Evolutionary conservation across 2,329 filamentous ascomycete species (phyloP).

Genomic region (Calonectria fujianensis): DNA sequence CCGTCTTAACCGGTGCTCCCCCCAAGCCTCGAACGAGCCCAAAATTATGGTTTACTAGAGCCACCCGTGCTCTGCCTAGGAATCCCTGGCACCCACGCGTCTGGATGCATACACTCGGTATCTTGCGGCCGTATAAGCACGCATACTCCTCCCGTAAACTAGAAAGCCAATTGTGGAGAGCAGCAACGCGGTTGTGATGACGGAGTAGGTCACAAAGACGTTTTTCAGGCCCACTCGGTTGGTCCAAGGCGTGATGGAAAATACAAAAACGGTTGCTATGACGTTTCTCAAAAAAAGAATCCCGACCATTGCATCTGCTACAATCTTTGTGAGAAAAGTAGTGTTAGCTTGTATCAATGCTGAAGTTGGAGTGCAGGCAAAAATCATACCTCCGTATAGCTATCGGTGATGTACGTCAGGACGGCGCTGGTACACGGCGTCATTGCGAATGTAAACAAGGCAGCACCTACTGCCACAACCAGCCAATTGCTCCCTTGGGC

Average conservation of each 20-base stretch:
- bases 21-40: neutral
- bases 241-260: conserved; percentile 63
- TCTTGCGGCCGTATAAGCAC: conserved; percentile 11
- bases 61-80: neutral
- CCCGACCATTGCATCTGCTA: conserved; percentile 67
- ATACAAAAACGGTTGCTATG: conserved; percentile 66
- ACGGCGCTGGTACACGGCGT: conserved; percentile 58
- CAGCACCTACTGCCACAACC: conserved; percentile 60
- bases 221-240: conserved; percentile 26
- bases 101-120: conserved; percentile 31
- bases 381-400: conserved; percentile 58
- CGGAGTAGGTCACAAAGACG: conserved; percentile 30
- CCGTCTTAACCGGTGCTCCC: neutral
- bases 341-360: neutral
- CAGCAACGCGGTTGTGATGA: conserved; percentile 25
- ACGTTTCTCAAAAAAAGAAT: conserved; percentile 67
- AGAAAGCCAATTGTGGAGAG: conserved; percentile 26
- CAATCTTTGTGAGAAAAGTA: conserved; percentile 59
- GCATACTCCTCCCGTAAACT: conserved; percentile 28
- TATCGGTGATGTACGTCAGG: conserved; percentile 63
- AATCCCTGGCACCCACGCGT: neutral
- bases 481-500: conserved; percentile 19
- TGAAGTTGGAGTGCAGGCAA: neutral
- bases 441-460: conserved; percentile 61
- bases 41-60: neutral